Base-by-base conservation (phyloP, 2,329 filamentous ascomycete genomes). In the Lecanosticta acicola region DNA sequence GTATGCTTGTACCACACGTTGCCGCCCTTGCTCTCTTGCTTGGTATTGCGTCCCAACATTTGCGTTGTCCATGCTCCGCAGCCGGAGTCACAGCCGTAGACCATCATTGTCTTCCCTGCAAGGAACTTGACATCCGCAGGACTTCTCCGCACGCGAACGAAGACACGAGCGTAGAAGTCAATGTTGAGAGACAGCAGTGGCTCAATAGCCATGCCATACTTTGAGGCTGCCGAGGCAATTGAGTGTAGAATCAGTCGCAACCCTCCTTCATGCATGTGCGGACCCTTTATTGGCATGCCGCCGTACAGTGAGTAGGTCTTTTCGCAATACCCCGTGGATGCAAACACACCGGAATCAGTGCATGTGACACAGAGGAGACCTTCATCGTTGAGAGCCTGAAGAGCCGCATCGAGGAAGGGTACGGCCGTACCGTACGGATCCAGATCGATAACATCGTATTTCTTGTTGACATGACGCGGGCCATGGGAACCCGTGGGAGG, bases 241-340 rank as follows among this genome's bases (percentile, higher is more conserved):
- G 84, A 80, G 63, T 96, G 81, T 10, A 98, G 69, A 41, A 98
- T 87, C 8, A 98, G 74, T 3, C 93, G 84, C 43, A 98, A 68
- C 1, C 91, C 93, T 24, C 80, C 89, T 69, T 98, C 93, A 58
- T 98, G 93, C 18, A 85, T 91, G 61, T 88, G 83, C 40, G 79
- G 74, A 0, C 89, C 90, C 68, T 94, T 95, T 49, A 91, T 71
- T 0, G 93, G 88, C 13, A 90, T 72, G 26, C 93, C 93, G 3
- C 93, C 93, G 61, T 98, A 98, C n/a, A 95, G 74, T 1, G 91
- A 83, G 65, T 83, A 98, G 2, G 88, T 81, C 72, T 98, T 98
- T 66, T 98, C 93, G 1, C 87, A 83, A 62, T 97, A 98, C 45
- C 90, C 88, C 57, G 87, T 86, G 0, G 91, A 95, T 1, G 91